Evolutionary conservation across 1,284 basidiomycete genomes (phyloP).

Genomic region (Heterobasidion occidentale): DNA sequence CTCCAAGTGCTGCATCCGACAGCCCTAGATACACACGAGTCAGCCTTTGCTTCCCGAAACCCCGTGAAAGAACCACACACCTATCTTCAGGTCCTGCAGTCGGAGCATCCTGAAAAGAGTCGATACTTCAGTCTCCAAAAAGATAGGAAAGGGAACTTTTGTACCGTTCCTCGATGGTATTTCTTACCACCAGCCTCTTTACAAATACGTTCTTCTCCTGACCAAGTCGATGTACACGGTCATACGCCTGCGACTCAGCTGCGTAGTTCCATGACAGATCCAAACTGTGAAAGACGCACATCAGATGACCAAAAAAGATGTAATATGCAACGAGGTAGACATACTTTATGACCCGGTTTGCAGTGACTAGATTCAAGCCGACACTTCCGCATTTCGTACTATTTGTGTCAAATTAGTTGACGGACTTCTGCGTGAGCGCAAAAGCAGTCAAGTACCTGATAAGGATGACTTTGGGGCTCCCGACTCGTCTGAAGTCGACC

Average conservation of each 20-base stretch:
- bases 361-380: slow-evolving; percentile 55
- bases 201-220: slow-evolving; percentile 63
- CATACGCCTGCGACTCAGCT: slow-evolving; percentile 56
- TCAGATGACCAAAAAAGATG: slow-evolving; percentile 1
- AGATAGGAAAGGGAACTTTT: slow-evolving; percentile 8
- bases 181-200: slow-evolving; percentile 55
- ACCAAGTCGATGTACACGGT: slow-evolving; percentile 62
- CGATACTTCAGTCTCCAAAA: neutral
- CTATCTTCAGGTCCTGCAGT: slow-evolving; percentile 58
- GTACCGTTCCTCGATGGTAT: slow-evolving; percentile 68
- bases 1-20: slow-evolving; percentile 59
- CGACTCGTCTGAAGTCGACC: slow-evolving; percentile 39
- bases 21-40: slow-evolving; percentile 29
- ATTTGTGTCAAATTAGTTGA: neutral
- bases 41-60: neutral
- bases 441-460: slow-evolving; percentile 37
- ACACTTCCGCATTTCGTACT: slow-evolving; percentile 65
- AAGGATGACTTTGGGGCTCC: slow-evolving; percentile 53
- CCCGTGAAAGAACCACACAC: slow-evolving; percentile 19
- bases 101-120: slow-evolving; percentile 41
- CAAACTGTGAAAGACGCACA: slow-evolving; percentile 32
- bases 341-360: slow-evolving; percentile 62
- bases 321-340: slow-evolving; percentile 10
- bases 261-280: slow-evolving; percentile 71
- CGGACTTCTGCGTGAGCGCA: neutral